Evolutionary conservation across 164 flowering plant genomes (phyloP), one percentile per base, ranked within the genome.

Genomic region (Tetrastigma voinierianum): DNA sequence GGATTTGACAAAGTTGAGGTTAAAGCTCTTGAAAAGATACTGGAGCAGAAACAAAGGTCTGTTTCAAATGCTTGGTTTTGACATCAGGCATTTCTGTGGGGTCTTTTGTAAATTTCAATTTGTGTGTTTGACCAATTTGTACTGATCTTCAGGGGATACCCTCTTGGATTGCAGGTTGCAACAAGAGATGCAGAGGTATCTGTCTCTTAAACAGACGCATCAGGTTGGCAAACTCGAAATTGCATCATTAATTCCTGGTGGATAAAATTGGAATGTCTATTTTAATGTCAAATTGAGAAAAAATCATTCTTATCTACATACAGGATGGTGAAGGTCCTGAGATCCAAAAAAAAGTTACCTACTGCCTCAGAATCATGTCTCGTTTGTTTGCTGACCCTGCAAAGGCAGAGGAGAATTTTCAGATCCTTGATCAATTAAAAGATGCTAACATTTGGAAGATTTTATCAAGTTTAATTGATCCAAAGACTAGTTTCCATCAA

Each of bases 31-130:
- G 99, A 95, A 69, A 89, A 82, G 81, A 84, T 92, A 62, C 78
- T 95, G 75, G 93, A 86, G 80, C 97, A 92, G 81, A 93, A 89
- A 72, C 96, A 90, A 77, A 90, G 97, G 99, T 93, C 64, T 59
- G 85, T 73, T 55, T 9, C 25, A 20, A 23, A 62, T 62, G 52
- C 59, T 76, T 66, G 63, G 47, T 66, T 64, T 80, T 52, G 51
- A 21, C 53, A 59, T 62, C 64, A 72, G 67, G 72, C 65, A 64
- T 15, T 49, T 56, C 46, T 16, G 12, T 46, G 18, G 53, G 64
- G 32, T 18, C 10, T 62, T 65, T 67, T 23, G 44, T 49, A 13
- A 21, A 59, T 63, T 76, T 56, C 55, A 47, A 6, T 69, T 73
- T 73, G 6, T 67, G 66, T 69, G 63, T 74, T 77, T 75, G 73